Base-by-base conservation (phyloP, 2,329 filamentous ascomycete genomes). In the Macrophomina tecta region DNA sequence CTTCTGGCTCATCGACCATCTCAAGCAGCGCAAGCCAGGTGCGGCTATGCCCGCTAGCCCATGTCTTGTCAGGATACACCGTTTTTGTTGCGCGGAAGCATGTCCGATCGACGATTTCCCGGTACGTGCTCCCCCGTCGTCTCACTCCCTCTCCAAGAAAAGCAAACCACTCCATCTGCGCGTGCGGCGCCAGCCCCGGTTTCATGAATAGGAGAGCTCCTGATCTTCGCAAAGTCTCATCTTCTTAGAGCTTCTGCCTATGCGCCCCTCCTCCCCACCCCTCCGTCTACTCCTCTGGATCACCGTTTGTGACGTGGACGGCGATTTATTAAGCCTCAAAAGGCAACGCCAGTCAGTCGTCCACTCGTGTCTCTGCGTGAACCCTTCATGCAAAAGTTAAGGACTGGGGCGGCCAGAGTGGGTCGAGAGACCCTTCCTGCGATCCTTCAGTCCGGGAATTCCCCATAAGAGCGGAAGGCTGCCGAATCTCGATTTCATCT, bases 131-230 rank as follows among this genome's bases (percentile, higher is more conserved):
- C 11, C 11, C 5, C 51, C 28, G 5, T 53, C 12, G 51, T 53
- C 28, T 36, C 51, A 36, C 11, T 49, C n/a, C 18, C 28, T 16
- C 16, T 7, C 51, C 12, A 36, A 36, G 28, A 53, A 11, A 34
- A 34, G 11, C 36, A 36, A 30, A 14, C 51, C 30, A 53, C 30
- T 28, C 28, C 51, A n/a, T 53, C 30, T 12, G 51, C 30, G 51
- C 51, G 30, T 53, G 30, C 51, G 51, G 51, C 51, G 51, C 51
- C 51, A 6, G 51, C 9, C 51, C 51, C 30, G 5, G 48, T 53
- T 53, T n/a, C 30, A n/a, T n/a, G 30, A 14, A n/a, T 23, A 12
- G 34, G 11, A 12, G 9, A 11, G 51, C 30, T 53, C 16, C 51
- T 36, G 49, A 34, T 34, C 28, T 53, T 8, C 30, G 12, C 6